Evolutionary conservation across 1,284 basidiomycete species (phyloP).

Genomic region (Flammula alnicola): DNA sequence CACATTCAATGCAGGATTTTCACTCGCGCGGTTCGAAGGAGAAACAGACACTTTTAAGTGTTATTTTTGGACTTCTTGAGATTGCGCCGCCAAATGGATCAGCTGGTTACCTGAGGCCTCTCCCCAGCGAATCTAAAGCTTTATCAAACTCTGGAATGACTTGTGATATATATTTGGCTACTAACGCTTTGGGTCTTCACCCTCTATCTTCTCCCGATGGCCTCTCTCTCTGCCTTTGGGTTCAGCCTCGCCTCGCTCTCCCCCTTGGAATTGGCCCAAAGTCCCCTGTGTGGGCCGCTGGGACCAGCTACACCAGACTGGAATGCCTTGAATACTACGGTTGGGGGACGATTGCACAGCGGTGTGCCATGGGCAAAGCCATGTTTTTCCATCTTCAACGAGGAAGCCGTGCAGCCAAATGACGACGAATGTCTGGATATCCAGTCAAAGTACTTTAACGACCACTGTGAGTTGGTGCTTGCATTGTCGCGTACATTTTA

Average conservation of each 20-base stretch:
- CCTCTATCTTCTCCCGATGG: slow-evolving; percentile 2
- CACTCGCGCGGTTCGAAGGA: too few relatives aligned
- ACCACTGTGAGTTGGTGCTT: slow-evolving; percentile 15
- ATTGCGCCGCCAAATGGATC: slow-evolving; percentile 4
- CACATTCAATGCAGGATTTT: too few relatives aligned
- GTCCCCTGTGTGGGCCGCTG: slow-evolving; percentile 6
- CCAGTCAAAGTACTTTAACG: slow-evolving; percentile 23
- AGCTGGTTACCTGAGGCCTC: slow-evolving; percentile 3
- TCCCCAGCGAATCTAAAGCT: not conserved
- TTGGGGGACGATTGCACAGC: slow-evolving; percentile 18
- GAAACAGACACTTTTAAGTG: too few relatives aligned
- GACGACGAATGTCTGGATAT: slow-evolving; percentile 13
- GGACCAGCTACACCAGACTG: slow-evolving; percentile 9
- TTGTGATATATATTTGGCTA: slow-evolving; percentile 2
- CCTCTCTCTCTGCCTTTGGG: slow-evolving; percentile 4
- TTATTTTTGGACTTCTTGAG: not conserved
- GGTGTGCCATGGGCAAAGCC: slow-evolving; percentile 21
- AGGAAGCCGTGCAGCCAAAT: slow-evolving; percentile 10
- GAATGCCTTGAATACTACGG: slow-evolving; percentile 19
- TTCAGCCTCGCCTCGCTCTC: slow-evolving; percentile 1
- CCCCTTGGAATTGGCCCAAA: slow-evolving; percentile 10
- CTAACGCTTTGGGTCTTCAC: not conserved
- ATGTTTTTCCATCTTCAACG: slow-evolving; percentile 22
- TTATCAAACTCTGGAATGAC: slow-evolving; percentile 1
- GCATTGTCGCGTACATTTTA: not conserved